A percentile compares a stretch with the other conserved stretches of the same genome.
phyloP scores from a whole-genome alignment of 1,284 basidiomycete genomes.

The Hemileia vastatrix region DNA sequence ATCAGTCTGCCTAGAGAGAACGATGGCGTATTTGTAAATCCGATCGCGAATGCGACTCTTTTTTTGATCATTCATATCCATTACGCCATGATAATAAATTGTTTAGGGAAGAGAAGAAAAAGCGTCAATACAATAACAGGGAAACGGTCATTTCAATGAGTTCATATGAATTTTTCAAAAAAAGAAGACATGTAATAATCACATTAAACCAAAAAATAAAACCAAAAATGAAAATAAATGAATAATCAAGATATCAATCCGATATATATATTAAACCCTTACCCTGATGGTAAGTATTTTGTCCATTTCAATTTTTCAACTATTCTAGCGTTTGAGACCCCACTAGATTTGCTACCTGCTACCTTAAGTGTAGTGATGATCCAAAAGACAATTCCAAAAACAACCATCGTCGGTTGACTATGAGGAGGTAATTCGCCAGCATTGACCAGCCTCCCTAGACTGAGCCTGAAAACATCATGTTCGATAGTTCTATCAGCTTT shows the following conservation, averaged over 20 bases:
- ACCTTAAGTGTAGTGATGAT: conserved; percentile 60
- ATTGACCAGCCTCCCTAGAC: conserved; percentile 72
- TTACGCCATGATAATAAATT: no score
- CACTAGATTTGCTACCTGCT: conserved; percentile 35
- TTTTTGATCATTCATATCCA: no score
- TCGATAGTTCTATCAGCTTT: no score
- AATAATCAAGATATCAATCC: no score
- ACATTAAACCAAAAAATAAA: not conserved
- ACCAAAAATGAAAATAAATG: conserved; percentile 51
- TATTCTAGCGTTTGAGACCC: not conserved
- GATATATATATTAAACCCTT: conserved; percentile 54
- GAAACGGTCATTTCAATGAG: no score
- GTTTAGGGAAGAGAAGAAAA: no score
- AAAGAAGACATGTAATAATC: conserved; percentile 24
- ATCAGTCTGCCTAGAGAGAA: conserved; percentile 85
- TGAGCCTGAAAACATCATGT: conserved; percentile 59
- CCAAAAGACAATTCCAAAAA: conserved; percentile 63
- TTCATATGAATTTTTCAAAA: conserved; percentile 23
- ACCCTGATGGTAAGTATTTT: conserved; percentile 73
- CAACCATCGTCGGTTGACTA: conserved; percentile 67
- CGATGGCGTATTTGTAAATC: conserved; percentile 85
- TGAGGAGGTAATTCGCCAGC: conserved; percentile 71
- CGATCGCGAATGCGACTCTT: conserved; percentile 51
- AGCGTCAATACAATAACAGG: no score
- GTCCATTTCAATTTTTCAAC: conserved; percentile 47